Conservation (phyloP, 148 eudicot species). For the Rhododendron mucronatum region DNA sequence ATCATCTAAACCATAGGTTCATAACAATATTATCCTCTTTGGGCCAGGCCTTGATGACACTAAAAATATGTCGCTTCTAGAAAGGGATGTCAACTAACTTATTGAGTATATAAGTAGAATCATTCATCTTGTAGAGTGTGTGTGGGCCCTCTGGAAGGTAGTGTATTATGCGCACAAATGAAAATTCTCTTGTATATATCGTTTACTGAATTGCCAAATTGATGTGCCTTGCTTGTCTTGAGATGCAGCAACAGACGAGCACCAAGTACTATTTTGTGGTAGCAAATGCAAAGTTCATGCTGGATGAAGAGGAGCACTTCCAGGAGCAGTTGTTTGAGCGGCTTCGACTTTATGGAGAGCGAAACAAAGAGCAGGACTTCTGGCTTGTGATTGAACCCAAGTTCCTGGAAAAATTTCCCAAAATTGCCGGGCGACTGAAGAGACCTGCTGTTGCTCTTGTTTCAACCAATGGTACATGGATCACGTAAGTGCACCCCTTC, state of each 20-base stretch:
- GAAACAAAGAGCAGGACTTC: constrained; percentile 72
- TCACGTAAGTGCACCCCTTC: constrained; percentile 56
- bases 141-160: background rate
- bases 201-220: background rate
- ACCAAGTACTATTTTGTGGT: constrained; percentile 77
- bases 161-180: background rate
- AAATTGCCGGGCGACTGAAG: constrained; percentile 68
- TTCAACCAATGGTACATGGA: constrained; percentile 94
- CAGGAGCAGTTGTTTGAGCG: constrained; percentile 81
- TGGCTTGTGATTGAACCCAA: constrained; percentile 99
- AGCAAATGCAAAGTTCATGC: constrained; percentile 98
- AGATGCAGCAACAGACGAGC: constrained; percentile 44
- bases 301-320: constrained; percentile 98
- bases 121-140: background rate
- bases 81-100: background rate
- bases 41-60: background rate
- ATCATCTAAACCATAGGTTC: background rate
- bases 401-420: constrained; percentile 82
- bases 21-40: background rate
- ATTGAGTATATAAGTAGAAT: background rate
- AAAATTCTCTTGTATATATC: background rate
- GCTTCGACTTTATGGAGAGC: constrained; percentile 54
- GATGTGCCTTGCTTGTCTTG: background rate
- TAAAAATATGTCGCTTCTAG: background rate
- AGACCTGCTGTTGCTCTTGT: constrained; percentile 99